Percentiles rank a stretch among this genome's conserved stretches.
Conservation (phyloP, 2,329 filamentous ascomycete genomes). For the Diaporthe helianthi region DNA sequence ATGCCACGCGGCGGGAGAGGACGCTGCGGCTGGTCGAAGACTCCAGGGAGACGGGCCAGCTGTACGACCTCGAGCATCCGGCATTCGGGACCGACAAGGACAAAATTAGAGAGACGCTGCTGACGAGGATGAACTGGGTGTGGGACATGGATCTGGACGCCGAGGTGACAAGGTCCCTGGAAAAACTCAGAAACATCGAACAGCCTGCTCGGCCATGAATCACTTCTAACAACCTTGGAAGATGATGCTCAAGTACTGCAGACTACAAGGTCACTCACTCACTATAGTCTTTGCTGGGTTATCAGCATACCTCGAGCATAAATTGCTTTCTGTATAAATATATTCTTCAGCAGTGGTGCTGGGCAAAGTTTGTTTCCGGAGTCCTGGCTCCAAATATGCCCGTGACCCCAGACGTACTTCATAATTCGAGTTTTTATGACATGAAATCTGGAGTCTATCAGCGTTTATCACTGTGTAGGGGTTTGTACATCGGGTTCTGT, state of each 20-base stretch:
- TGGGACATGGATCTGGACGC: constrained; percentile 30
- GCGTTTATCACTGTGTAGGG: no score
- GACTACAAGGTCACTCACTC: no score
- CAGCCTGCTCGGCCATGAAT: constrained; percentile 11
- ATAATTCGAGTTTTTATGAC: background rate
- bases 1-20: constrained; percentile 54
- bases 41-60: constrained; percentile 52
- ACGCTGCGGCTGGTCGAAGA: constrained; percentile 58
- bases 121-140: constrained; percentile 34
- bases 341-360: background rate
- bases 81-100: constrained; percentile 29
- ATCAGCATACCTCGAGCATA: background rate
- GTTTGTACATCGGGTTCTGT: no score
- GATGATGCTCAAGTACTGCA: no score
- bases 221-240: no score
- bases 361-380: background rate
- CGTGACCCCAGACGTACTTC: background rate
- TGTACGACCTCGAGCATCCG: constrained; percentile 48
- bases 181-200: constrained; percentile 25
- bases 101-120: constrained; percentile 31
- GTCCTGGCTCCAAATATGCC: background rate
- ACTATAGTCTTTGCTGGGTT: background rate
- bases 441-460: no score
- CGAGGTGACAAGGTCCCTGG: constrained; percentile 19
- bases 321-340: background rate